Base-by-base conservation (phyloP, 495 filamentous ascomycete genomes). In the Aspergillus nidulans region DNA sequence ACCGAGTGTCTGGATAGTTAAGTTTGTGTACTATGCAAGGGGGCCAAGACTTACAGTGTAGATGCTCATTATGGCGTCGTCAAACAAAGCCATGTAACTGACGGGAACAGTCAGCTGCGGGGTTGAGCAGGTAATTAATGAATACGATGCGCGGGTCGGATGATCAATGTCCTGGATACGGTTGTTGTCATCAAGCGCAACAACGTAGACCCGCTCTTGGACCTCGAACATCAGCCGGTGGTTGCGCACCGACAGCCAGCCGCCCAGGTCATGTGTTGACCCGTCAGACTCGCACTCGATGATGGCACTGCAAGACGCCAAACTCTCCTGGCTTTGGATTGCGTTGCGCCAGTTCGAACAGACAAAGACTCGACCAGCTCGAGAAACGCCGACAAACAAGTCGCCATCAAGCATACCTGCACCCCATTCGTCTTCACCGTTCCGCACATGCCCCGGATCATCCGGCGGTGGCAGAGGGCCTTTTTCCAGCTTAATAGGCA, bases 161-260 rank as follows among this genome's bases (percentile, higher is more conserved):
- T 39, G 32, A 10, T 67, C 49, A 0, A 52, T 42, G 20, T 69
- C 57, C 59, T 70, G 68, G n/a, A 74, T 45, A 6, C 43, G 55
- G 38, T 71, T 62, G 10, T 65, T 34, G 25, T 73, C 64, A 50
- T 73, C 65, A 4, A 74, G 63, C 1, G 67, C 65, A 18, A 74
- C 63, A 24, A 74, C 44, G 52, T 73, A 74, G 12, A 66, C 58
- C 8, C 67, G 63, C 26, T 73, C 69, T 55, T 74, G 62, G n/a
- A 71, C 69, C 49, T 74, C 71, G 23, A 73, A 71, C 68, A 73
- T 70, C n/a, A 74, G 5, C 13, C 70, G 71, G 52, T 70, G 68
- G 49, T 74, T 70, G 42, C 64, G 69, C 26, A 74, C 63, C 0
- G 71, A 67, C 42, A 74, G 46, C 71, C 71, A 74, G 4, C 71